Conservation (phyloP, 176 grass and related monocot genomes). For the Juncus effusus region DNA sequence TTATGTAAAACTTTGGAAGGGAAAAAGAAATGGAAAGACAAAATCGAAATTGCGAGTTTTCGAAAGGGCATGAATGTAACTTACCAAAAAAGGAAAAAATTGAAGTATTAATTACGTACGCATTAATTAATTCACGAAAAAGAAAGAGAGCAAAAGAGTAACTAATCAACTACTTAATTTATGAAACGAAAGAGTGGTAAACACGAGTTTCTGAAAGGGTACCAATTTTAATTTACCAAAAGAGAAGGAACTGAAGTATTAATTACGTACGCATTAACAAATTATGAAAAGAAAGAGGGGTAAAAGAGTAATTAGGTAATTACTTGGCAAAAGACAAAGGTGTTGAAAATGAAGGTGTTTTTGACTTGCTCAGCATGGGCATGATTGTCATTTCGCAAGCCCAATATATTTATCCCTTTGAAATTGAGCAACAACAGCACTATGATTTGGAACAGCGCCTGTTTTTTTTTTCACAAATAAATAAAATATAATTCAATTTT, state of each 20-base stretch:
- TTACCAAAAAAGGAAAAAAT: no score
- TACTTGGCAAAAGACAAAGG: conserved; percentile 94
- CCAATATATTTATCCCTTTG: conserved; percentile 56
- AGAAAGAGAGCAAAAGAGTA: no score
- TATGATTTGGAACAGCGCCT: conserved; percentile 78
- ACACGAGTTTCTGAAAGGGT: no score
- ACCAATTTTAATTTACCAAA: no score
- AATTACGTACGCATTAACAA: no score
- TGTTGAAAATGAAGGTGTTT: conserved; percentile 96
- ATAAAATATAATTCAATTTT: neutral
- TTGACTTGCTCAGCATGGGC: conserved; percentile 75
- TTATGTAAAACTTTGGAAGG: neutral
- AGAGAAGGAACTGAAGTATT: no score
- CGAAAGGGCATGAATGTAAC: no score
- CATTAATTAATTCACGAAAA: no score
- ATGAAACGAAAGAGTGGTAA: neutral
- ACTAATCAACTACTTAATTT: no score
- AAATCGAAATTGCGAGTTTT: no score
- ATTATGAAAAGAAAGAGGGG: neutral
- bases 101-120: no score
- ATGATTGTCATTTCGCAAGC: conserved; percentile 47
- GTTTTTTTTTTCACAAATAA: conserved; percentile 24
- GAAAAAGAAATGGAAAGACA: no score
- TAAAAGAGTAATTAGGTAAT: conserved; percentile 22
- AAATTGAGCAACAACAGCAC: conserved; percentile 84